Base-by-base conservation (phyloP, 176 grass and related monocot species). In the Rhipidocladum racemiflorum region DNA sequence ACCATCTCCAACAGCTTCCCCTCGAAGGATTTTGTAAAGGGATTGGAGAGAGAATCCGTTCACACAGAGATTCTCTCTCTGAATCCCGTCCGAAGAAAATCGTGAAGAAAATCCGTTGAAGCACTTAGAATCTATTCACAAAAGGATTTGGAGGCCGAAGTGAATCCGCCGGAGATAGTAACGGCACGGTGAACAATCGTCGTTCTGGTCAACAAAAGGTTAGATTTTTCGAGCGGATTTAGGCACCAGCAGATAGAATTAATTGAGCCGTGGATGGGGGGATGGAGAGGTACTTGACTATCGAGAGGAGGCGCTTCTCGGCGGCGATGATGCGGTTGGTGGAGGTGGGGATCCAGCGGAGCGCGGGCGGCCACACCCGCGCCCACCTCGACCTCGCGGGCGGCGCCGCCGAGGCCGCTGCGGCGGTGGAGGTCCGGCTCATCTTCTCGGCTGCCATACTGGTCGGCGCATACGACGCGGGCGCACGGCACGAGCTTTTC, bases 281-380 rank as follows among this genome's bases (percentile, higher is more conserved):
- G n/a, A n/a, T n/a, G n/a, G n/a, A n/a, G n/a, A n/a, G 45, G 66
- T 83, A 97, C 95, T 89, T 97, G 68, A 92, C 60, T 49, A 94
- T 29, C 28, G 95, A 92, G 69, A 97, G 88, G 65, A 97, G 95
- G 0, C 95, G 90, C 88, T 92, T 91, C 91, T 97, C 95, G 23
- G 95, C 86, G 86, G 88, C 95, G 92, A 97, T 92, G 88, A 93
- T 94, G 66, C 49, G 90, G 27, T 97, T 88, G n/a, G 95, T 97
- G 70, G 92, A 97, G 69, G 95, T 97, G 78, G 95, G 92, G 84
- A 97, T 93, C 95, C 95, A 97, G 17, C 90, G 86, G 53, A 94
- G 92, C 78, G 79, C 75, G 46, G 78, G 68, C n/a, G 90, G 90
- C 92, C 92, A 97, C 78, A 70, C 64, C 81, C 90, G 84, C 74